A percentile compares a stretch with the other conserved stretches of the same genome.
Evolutionary conservation across 768 basidiomycete species (phyloP).

Genomic region (Collybiopsis confluens): DNA sequence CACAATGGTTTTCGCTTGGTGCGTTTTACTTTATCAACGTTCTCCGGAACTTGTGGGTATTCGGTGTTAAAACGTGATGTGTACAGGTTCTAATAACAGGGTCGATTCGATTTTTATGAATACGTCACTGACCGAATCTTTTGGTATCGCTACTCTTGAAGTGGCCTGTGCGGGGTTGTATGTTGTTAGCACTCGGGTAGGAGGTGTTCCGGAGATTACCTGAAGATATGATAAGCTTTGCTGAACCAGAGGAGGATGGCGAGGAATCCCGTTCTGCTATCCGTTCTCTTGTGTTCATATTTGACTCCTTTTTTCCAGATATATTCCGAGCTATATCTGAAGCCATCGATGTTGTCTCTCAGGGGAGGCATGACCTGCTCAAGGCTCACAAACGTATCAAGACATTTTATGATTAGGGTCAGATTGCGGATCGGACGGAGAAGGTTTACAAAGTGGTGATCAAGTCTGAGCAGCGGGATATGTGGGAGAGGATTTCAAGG

Average conservation of each 20-base stretch:
- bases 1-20: constrained; percentile 84
- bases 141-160: constrained; percentile 96
- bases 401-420: constrained; percentile 83
- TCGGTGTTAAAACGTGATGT: too few relatives aligned
- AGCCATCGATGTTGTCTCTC: constrained; percentile 67
- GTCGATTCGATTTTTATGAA: constrained; percentile 92
- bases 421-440: constrained; percentile 79
- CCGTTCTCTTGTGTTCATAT: too few relatives aligned
- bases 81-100: constrained; percentile 83
- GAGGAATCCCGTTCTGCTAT: constrained; percentile 16
- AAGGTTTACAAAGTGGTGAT: constrained; percentile 73
- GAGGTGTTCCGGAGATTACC: constrained; percentile 98
- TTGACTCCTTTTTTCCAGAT: too few relatives aligned
- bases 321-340: constrained; percentile 79
- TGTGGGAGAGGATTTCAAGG: constrained; percentile 79
- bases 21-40: constrained; percentile 26
- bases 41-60: too few relatives aligned
- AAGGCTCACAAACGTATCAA: constrained; percentile 74
- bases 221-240: constrained; percentile 92
- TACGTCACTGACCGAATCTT: constrained; percentile 93
- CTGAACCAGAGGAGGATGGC: constrained; percentile 93
- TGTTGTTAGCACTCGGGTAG: constrained; percentile 90
- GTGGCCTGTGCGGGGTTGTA: constrained; percentile 94
- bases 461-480: constrained; percentile 53
- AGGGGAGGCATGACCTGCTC: constrained; percentile 69